Evolutionary conservation across 345 rosid genomes (phyloP), one percentile per base, ranked within the genome.

Genomic region (Eucalyptus cloeziana): DNA sequence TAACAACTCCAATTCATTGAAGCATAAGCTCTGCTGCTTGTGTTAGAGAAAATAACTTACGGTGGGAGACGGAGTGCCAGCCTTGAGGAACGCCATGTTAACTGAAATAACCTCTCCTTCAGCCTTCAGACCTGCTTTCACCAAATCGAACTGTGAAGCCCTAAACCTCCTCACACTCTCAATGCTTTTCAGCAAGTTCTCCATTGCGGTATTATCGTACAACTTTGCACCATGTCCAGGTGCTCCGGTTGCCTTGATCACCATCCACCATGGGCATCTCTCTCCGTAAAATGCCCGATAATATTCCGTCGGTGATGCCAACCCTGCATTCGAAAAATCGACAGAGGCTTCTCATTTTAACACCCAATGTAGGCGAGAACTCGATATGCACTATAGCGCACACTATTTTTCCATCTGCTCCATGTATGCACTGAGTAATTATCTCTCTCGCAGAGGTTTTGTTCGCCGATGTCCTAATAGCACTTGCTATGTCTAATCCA

Each of bases 151-250:
- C 92, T 97, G 98, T 2, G 99, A 95, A 89, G 98, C 96, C 89
- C 99, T 92, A 90, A 97, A 98, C 94, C 95, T 95, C 90, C 97
- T 94, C 49, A 97, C 92, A 90, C 89, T 92, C 94, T 98, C 98
- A 45, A 98, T 93, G 93, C 97, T 98, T 90, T 94, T 96, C 49
- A 95, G 89, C 86, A 97, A 96, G 90, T 97, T 98, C 96, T 98
- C 99, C 96, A 95, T 92, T 8, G 99, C 99, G 58, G 96, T 93
- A 87, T 97, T 95, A 87, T 98, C 99, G 90, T 96, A 98, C 60
- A 98, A 95, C 94, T 94, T 98, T 0, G 99, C 98, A 64, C 99
- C 99, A 86, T 98, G 98, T 44, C 99, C 99, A 37, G 99, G 99
- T 49, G 98, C 92, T n/a, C 99, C 99, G 49, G 86, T 91, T 71